Conservation (phyloP, 225 moss, liverwort and hornwort genomes). For the Rhytidiadelphus loreus region DNA sequence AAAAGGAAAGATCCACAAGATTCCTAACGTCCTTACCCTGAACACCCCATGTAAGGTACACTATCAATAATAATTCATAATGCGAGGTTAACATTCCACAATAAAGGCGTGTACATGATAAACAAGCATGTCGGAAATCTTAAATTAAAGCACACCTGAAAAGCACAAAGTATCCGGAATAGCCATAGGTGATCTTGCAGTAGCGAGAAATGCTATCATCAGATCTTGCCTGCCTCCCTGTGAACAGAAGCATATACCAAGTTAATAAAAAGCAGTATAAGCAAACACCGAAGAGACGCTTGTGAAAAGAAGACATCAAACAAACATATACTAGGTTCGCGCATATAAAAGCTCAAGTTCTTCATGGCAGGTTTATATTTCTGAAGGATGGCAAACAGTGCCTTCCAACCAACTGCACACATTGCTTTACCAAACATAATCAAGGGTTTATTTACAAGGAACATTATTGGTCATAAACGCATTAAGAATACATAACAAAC, state of each 20-base stretch:
- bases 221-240: slow-evolving; percentile 69
- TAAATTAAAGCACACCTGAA: slow-evolving; percentile 42
- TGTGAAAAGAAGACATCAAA: not conserved
- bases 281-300: not conserved
- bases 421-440: not conserved
- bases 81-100: not conserved
- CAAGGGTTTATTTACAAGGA: not conserved
- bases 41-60: not conserved
- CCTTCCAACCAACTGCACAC: not conserved
- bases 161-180: slow-evolving; percentile 68
- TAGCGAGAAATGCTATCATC: slow-evolving; percentile 76
- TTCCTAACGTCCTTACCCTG: not conserved
- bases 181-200: slow-evolving; percentile 69
- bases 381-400: not conserved
- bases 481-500: not conserved
- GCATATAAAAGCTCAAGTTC: not conserved
- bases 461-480: not conserved
- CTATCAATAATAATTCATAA: not conserved
- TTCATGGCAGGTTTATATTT: not conserved
- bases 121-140: not conserved
- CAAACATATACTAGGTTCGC: not conserved
- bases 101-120: not conserved
- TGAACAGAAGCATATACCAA: not conserved
- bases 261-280: not conserved
- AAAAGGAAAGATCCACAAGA: not conserved